Conservation (phyloP, 331 rosid genomes). For the Prunus yedoensis region DNA sequence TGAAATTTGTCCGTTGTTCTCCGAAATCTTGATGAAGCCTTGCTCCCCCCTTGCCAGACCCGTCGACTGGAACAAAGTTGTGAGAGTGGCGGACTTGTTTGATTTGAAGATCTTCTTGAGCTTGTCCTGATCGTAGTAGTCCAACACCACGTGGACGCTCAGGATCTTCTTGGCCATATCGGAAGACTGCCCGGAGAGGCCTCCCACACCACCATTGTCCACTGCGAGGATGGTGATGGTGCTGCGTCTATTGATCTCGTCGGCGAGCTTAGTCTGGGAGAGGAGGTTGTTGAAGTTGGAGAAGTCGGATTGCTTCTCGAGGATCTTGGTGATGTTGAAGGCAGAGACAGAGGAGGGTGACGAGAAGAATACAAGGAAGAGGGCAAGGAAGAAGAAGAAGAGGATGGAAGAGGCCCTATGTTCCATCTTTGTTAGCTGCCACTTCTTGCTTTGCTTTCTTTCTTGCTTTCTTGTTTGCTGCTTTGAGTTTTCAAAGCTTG, state of each 20-base stretch:
- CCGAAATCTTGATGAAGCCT: slow-evolving; percentile 38
- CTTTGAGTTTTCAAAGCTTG: not conserved
- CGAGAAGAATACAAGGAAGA: not conserved
- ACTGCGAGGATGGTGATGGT: slow-evolving; percentile 8
- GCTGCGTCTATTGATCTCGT: slow-evolving; percentile 1
- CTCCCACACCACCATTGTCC: not conserved
- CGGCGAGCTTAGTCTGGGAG: slow-evolving; percentile 6
- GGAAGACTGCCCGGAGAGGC: not conserved
- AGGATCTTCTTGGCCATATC: slow-evolving; percentile 1
- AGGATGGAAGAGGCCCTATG: not conserved
- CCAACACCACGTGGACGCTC: slow-evolving; percentile 9
- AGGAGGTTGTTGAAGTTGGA: slow-evolving; percentile 8
- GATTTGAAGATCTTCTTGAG: slow-evolving; percentile 6
- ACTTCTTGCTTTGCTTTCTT: not conserved
- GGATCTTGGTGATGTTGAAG: slow-evolving; percentile 12
- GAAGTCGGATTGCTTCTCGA: slow-evolving; percentile 9
- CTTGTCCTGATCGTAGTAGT: slow-evolving; percentile 7
- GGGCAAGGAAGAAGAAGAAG: not conserved
- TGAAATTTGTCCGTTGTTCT: slow-evolving; percentile 35
- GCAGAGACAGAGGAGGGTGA: not conserved
- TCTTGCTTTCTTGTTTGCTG: too few relatives aligned
- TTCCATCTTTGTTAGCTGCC: not conserved
- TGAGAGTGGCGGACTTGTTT: slow-evolving; percentile 15
- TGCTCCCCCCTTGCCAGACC: slow-evolving; percentile 34
- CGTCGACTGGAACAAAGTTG: slow-evolving; percentile 37